Conservation (phyloP, 345 rosid genomes). For the Camelina sativa region DNA sequence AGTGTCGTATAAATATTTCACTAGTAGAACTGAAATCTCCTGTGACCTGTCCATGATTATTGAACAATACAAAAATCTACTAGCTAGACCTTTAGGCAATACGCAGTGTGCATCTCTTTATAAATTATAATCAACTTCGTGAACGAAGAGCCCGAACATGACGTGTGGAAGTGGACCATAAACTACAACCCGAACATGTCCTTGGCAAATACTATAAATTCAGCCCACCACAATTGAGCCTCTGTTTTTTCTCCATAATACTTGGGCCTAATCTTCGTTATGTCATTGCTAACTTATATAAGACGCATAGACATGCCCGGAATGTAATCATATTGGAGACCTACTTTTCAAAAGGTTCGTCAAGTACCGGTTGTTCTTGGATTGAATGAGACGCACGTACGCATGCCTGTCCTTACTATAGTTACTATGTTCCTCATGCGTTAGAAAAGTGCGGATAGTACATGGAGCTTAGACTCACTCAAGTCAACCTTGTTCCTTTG, state of each 20-base stretch:
- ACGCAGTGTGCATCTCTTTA: not conserved
- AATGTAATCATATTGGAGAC: not conserved
- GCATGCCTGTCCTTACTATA: not conserved
- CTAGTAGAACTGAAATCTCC: not conserved
- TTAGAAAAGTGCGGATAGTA: not conserved
- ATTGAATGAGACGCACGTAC: too few relatives aligned
- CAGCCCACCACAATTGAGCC: not conserved
- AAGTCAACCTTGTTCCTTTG: not conserved
- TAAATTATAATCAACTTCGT: not conserved
- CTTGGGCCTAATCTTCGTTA: conserved; percentile 1
- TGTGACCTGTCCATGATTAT: too few relatives aligned
- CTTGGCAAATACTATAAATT: not conserved
- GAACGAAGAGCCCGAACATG: not conserved
- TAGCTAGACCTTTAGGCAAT: not conserved
- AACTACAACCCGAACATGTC: not conserved
- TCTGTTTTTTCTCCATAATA: not conserved
- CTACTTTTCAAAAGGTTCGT: not conserved
- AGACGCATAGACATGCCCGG: not conserved
- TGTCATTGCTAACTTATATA: not conserved
- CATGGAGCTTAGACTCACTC: not conserved
- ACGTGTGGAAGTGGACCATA: not conserved
- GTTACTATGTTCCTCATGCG: not conserved
- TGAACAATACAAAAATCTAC: too few relatives aligned
- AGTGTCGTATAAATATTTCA: not conserved
- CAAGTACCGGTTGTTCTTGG: not conserved